Evolutionary conservation across 805 yeast genomes (phyloP), one percentile per base, ranked within the genome.

Genomic region (Candida quercuum): DNA sequence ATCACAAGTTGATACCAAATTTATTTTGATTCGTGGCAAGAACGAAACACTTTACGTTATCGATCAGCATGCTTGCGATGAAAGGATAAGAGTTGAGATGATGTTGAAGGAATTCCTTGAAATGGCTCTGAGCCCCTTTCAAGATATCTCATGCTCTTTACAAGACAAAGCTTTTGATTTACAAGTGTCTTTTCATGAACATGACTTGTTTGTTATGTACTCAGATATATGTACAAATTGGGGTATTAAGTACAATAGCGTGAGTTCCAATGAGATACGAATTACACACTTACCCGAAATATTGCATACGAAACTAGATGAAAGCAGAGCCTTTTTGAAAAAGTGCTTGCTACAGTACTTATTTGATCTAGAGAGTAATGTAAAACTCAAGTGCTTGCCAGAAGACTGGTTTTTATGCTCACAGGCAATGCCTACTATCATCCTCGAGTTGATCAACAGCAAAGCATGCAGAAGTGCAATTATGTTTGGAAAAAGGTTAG

Each of bases 41-140:
- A 32, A 35, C 20, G 11, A 29, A 2, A n/a, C 50, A 0, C 47
- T 75, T 13, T 55, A 74, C 16, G 59, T 75, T 1, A 49, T 83
- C 5, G 96, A 87, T 52, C 96, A 86, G 50, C 96, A 87, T 63
- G 95, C 95, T 0, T 76, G 81, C 37, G 94, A 84, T 58, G 95
- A 87, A 52, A 58, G 96, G 38, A 65, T 84, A 0, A 64, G 66
- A 32, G 71, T 82, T 2, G 96, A 87, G 48, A 35, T 41, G 1
- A 48, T 70, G 11, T 58, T 75, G n/a, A 44, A 53, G 24, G 65
- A 64, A 3, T 63, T 66, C 37, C 49, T 74, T 3, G 31, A 41
- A 6, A 42, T 45, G 9, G 63, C 59, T 1, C 25, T 52, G 5
- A 55, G 55, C 12, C 50, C 52, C 27, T 38, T 46, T 6, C 28